phyloP scores from a whole-genome alignment of 2,329 filamentous ascomycete species.

The Paramyrothecium roridum region DNA sequence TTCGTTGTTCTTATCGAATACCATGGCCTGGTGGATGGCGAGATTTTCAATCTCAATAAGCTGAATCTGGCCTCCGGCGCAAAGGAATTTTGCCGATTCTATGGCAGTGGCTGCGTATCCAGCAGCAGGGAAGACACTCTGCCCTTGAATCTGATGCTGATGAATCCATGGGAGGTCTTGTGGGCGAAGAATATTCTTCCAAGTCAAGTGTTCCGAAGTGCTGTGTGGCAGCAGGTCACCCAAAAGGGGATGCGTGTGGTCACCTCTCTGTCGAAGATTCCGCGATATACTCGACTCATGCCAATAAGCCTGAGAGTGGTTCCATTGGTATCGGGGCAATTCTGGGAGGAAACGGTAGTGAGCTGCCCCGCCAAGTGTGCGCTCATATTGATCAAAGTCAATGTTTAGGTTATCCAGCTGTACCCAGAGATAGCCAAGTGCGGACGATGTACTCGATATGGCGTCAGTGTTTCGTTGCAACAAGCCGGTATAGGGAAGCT shows the following conservation, averaged over 20 bases:
- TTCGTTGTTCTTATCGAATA: too few species aligned
- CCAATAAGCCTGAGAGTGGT: background rate
- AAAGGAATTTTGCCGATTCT: background rate
- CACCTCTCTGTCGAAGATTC: background rate
- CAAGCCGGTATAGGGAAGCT: slow-evolving; percentile 1
- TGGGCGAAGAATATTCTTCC: background rate
- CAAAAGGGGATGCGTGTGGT: background rate
- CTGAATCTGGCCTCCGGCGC: background rate
- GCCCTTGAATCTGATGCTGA: background rate
- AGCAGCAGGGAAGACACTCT: background rate
- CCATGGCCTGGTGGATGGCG: too few species aligned
- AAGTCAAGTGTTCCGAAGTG: background rate
- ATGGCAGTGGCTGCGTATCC: background rate
- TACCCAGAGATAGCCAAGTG: slow-evolving; percentile 2
- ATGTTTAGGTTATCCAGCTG: slow-evolving; percentile 1
- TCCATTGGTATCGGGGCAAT: slow-evolving; percentile 5
- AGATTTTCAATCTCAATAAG: background rate
- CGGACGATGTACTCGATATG: slow-evolving; percentile 1
- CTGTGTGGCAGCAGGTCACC: background rate
- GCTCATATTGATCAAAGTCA: slow-evolving; percentile 4
- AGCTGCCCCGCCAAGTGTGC: too few species aligned
- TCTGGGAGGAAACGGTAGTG: slow-evolving; percentile 3
- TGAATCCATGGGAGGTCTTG: background rate
- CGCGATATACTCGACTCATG: background rate
- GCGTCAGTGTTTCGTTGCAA: slow-evolving; percentile 3